Percentiles rank a stretch among this genome's conserved stretches.
Conservation (phyloP, 1,284 basidiomycete genomes). For the Amylostereum chailletii region DNA sequence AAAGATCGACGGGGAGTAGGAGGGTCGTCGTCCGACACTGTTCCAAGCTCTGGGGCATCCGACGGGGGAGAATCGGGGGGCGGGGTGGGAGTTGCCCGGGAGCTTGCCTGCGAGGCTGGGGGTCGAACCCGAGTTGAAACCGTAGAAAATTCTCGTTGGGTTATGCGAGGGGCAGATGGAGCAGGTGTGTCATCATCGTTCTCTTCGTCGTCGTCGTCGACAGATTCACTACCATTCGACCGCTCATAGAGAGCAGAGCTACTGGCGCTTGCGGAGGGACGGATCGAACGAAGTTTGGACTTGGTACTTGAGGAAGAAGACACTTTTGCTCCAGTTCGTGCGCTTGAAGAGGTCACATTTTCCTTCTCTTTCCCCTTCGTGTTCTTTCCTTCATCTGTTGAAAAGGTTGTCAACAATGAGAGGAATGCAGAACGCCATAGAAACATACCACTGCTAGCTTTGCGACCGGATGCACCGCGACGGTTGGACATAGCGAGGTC, state of each 20-base stretch:
- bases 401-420: neutral
- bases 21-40: constrained; percentile 6
- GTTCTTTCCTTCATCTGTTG: constrained; percentile 5
- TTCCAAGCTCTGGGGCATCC: constrained; percentile 6
- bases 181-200: constrained; percentile 8
- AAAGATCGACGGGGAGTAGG: constrained; percentile 18
- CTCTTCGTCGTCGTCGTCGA: constrained; percentile 1
- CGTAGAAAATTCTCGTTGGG: constrained; percentile 7
- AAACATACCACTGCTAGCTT: constrained; percentile 35
- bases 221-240: constrained; percentile 10
- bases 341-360: neutral
- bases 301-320: neutral
- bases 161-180: constrained; percentile 9
- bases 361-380: constrained; percentile 13
- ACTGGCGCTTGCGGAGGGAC: constrained; percentile 8
- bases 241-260: constrained; percentile 6
- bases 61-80: constrained; percentile 13
- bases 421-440: neutral
- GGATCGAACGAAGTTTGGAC: constrained; percentile 12
- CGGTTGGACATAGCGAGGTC: constrained; percentile 80
- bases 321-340: too few species aligned
- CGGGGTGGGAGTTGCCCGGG: constrained; percentile 11
- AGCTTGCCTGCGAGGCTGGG: constrained; percentile 5
- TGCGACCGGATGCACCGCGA: constrained; percentile 49
- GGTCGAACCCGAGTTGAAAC: constrained; percentile 7